Evolutionary conservation across 2,329 filamentous ascomycete species (phyloP).

Genomic region (Fusarium vanettenii): DNA sequence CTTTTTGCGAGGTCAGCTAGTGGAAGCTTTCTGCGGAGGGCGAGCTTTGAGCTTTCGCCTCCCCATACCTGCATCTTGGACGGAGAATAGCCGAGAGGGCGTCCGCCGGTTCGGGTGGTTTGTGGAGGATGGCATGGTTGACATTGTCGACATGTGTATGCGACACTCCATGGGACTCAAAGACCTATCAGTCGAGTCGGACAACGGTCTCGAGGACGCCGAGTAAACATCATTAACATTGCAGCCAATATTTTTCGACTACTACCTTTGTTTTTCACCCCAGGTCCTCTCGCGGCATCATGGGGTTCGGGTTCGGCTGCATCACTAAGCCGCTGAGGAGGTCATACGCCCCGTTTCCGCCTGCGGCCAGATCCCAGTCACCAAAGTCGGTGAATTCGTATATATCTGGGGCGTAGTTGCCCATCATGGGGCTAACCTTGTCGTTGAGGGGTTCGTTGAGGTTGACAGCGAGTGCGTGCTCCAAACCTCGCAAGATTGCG

Average conservation of each 20-base stretch:
- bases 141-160: constrained; percentile 42
- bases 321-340: constrained; percentile 43
- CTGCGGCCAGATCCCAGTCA: constrained; percentile 47
- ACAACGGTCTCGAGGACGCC: constrained; percentile 32
- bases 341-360: constrained; percentile 45
- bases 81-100: constrained; percentile 8
- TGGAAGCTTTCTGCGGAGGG: constrained; percentile 47
- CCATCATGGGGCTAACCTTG: constrained; percentile 44
- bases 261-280: constrained; percentile 11
- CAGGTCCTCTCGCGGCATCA: constrained; percentile 42
- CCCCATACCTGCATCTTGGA: constrained; percentile 30
- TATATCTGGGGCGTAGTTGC: constrained; percentile 42
- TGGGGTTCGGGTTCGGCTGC: constrained; percentile 33
- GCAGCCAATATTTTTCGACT: background rate
- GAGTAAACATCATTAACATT: constrained; percentile 31
- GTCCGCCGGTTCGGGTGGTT: constrained; percentile 46
- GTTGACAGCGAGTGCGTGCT: constrained; percentile 51
- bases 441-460: constrained; percentile 47
- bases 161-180: constrained; percentile 29
- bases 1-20: constrained; percentile 41
- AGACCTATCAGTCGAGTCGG: constrained; percentile 29
- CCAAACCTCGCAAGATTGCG: constrained; percentile 51
- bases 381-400: constrained; percentile 50
- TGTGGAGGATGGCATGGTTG: constrained; percentile 46
- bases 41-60: constrained; percentile 46